Evolutionary conservation across 2,329 filamentous ascomycete species (phyloP).

Genomic region (Aspergillus felis): DNA sequence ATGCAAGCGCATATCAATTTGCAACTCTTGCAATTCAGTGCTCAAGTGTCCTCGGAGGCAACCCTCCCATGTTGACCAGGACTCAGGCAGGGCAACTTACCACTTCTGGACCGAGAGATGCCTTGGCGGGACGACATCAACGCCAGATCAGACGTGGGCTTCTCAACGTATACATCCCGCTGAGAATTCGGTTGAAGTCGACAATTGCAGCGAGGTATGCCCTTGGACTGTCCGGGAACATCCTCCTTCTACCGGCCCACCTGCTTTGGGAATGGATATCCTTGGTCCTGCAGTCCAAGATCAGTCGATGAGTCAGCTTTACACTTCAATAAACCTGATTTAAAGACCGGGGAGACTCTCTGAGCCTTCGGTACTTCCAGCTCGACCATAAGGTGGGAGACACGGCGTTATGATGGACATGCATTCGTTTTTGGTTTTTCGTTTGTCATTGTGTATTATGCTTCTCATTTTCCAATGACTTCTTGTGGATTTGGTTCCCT

Average conservation of each 20-base stretch:
- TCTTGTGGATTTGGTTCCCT: neutral
- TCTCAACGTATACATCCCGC: slow-evolving; percentile 37
- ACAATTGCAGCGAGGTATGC: slow-evolving; percentile 37
- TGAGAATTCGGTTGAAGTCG: slow-evolving; percentile 28
- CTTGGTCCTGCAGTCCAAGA: slow-evolving; percentile 30
- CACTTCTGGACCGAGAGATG: slow-evolving; percentile 34
- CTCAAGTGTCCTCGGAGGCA: slow-evolving; percentile 34
- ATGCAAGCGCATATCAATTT: slow-evolving; percentile 35
- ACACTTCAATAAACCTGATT: slow-evolving; percentile 34
- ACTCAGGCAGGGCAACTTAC: slow-evolving; percentile 27
- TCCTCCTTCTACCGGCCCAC: slow-evolving; percentile 29
- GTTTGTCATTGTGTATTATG: neutral
- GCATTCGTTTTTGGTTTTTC: neutral
- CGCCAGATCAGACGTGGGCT: slow-evolving; percentile 32
- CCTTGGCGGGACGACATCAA: slow-evolving; percentile 25
- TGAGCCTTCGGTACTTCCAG: neutral
- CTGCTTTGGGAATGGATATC: slow-evolving; percentile 31
- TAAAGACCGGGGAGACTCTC: slow-evolving; percentile 10
- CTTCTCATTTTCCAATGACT: neutral
- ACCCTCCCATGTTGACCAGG: slow-evolving; percentile 21
- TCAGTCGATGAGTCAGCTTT: slow-evolving; percentile 31
- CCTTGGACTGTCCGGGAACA: slow-evolving; percentile 39
- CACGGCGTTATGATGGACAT: neutral
- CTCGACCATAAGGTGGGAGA: too few relatives aligned
- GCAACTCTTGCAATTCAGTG: slow-evolving; percentile 31